Percentiles rank a stretch among this genome's conserved stretches.
These are phyloP conservation scores for Esteya vermicola DNA, from an alignment of 2,329 filamentous ascomycete species.

Conservation along the genomic window DNA sequence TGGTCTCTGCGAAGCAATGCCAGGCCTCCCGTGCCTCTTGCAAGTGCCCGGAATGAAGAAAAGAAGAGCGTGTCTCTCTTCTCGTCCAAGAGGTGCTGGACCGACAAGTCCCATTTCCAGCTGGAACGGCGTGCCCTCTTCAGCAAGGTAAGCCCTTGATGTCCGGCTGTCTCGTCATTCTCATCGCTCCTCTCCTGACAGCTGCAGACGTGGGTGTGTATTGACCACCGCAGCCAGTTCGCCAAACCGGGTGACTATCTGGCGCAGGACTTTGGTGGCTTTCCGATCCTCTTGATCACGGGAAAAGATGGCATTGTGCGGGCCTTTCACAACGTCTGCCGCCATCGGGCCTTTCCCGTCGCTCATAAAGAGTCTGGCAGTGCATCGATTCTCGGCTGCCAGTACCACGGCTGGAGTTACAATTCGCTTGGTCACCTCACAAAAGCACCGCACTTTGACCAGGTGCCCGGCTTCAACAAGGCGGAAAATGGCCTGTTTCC, in stretches of 20 bases:
- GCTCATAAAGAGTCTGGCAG: not conserved
- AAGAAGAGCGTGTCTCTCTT: too few species aligned
- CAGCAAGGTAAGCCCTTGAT: not conserved
- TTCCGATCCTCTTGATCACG: conserved; percentile 1
- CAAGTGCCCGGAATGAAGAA: not conserved
- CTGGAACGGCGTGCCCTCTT: conserved; percentile 3
- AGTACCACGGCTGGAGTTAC: conserved; percentile 6
- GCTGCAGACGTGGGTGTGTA: conserved; percentile 1
- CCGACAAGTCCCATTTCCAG: not conserved
- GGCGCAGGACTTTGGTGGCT: not conserved
- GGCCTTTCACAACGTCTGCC: conserved; percentile 3
- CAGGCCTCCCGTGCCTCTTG: too few species aligned
- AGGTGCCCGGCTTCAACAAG: not conserved
- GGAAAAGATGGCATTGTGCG: conserved; percentile 3
- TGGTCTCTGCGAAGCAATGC: not conserved
- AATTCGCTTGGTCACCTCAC: conserved; percentile 2
- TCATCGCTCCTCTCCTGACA: not conserved
- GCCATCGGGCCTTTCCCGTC: conserved; percentile 3
- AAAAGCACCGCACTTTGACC: conserved; percentile 2
- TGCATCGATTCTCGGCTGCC: not conserved
- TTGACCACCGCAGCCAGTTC: conserved; percentile 1
- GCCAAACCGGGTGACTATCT: conserved; percentile 3
- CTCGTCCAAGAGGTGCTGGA: not conserved
- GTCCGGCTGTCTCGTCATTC: not conserved
- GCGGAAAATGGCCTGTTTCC: not conserved